Percentiles rank a stretch among this genome's conserved stretches.
These are phyloP conservation scores for Pisolithus tinctorius DNA, from an alignment of 768 basidiomycete species.

Conservation along the genomic window DNA sequence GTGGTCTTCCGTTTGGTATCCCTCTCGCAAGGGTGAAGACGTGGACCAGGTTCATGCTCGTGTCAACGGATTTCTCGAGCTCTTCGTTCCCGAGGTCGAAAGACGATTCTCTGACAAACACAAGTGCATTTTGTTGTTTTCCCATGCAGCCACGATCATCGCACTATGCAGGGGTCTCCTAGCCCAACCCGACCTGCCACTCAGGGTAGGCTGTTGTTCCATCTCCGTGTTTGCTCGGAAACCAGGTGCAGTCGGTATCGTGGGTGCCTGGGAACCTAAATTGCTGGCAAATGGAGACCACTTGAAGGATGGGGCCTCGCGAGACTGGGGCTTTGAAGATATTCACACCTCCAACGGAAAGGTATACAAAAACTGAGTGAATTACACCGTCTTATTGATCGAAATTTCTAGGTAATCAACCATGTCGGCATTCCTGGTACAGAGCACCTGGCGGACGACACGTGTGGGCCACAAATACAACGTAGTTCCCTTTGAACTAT, in stretches of 20 bases:
- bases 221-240: constrained; percentile 48
- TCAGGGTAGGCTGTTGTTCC: constrained; percentile 74
- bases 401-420: constrained; percentile 48
- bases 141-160: constrained; percentile 72
- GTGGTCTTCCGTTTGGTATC: constrained; percentile 61
- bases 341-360: constrained; percentile 53
- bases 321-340: constrained; percentile 83
- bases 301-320: constrained; percentile 48
- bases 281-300: constrained; percentile 52
- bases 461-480: constrained; percentile 44
- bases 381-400: background rate
- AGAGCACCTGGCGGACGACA: constrained; percentile 50
- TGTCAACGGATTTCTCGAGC: constrained; percentile 40
- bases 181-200: constrained; percentile 42
- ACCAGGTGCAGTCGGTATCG: constrained; percentile 15
- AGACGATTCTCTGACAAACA: constrained; percentile 38
- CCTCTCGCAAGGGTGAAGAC: constrained; percentile 68
- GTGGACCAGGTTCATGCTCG: constrained; percentile 58
- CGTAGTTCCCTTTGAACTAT: constrained; percentile 13
- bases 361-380: constrained; percentile 30
- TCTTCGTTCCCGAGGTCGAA: constrained; percentile 47
- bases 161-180: constrained; percentile 55
- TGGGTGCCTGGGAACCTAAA: constrained; percentile 42
- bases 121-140: constrained; percentile 52
- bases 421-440: constrained; percentile 66